A percentile compares a stretch with the other conserved stretches of the same genome.
phyloP scores from a whole-genome alignment of 768 basidiomycete genomes.

The Gloeostereum incarnatum region DNA sequence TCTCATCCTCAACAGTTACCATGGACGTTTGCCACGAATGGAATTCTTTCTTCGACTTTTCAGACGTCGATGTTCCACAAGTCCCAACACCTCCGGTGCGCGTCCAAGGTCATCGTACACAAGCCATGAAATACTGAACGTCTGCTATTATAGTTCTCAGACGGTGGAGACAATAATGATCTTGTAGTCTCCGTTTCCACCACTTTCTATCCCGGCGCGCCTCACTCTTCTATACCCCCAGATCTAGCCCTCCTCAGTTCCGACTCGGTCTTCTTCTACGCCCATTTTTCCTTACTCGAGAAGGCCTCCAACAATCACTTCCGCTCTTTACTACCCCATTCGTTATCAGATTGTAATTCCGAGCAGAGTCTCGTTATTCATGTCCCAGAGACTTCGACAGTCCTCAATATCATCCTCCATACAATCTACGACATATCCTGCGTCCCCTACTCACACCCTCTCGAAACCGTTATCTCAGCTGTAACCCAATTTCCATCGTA shows the following conservation, averaged over 20 bases:
- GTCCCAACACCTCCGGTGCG: slow-evolving; percentile 62
- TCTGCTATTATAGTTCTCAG: slow-evolving; percentile 26
- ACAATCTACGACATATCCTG: slow-evolving; percentile 64
- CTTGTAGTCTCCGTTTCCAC: slow-evolving; percentile 76
- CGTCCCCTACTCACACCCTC: slow-evolving; percentile 63
- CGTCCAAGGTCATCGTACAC: slow-evolving; percentile 7
- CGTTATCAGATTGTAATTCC: slow-evolving; percentile 25
- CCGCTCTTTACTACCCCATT: slow-evolving; percentile 41
- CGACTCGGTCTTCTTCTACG: slow-evolving; percentile 82
- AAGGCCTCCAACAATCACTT: slow-evolving; percentile 57
- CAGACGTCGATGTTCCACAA: too few species aligned
- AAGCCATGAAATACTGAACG: not conserved
- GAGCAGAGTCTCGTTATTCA: slow-evolving; percentile 45
- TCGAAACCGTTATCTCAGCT: slow-evolving; percentile 36
- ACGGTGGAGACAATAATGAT: slow-evolving; percentile 30
- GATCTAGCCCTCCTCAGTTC: slow-evolving; percentile 61
- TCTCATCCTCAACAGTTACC: too few species aligned
- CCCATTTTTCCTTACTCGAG: slow-evolving; percentile 52
- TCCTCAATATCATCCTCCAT: slow-evolving; percentile 70
- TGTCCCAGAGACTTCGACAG: slow-evolving; percentile 47
- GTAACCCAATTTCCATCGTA: slow-evolving; percentile 50
- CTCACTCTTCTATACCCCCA: slow-evolving; percentile 42
- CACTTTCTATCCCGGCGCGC: slow-evolving; percentile 61
- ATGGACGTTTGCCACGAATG: too few species aligned
- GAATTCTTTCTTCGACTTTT: too few species aligned